These are phyloP conservation scores for Baorangia bicolor DNA, from an alignment of 768 basidiomycete species.

Conservation along the genomic window DNA sequence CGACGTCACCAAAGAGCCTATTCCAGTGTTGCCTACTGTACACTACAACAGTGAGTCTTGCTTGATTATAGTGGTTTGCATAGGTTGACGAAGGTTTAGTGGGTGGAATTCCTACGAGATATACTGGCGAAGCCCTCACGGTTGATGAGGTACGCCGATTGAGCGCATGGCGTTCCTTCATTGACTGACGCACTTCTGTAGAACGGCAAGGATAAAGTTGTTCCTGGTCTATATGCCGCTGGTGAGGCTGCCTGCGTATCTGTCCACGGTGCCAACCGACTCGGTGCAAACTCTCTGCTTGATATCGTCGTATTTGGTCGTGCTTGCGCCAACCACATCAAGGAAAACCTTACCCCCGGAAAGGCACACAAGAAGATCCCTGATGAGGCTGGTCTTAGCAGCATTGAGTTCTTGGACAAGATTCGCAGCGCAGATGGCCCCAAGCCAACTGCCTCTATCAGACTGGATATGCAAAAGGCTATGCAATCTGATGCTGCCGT, in stretches of 20 bases:
- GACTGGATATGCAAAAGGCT: conserved; percentile 97
- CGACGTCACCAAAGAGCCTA: conserved; percentile 99
- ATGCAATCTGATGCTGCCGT: conserved; percentile 99
- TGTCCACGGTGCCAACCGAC: conserved; percentile 98
- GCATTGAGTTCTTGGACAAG: conserved; percentile 86
- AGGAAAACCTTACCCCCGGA: conserved; percentile 84
- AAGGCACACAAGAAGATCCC: conserved; percentile 88
- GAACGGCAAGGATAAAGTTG: conserved; percentile 89
- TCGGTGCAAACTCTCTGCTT: conserved; percentile 97
- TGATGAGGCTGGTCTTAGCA: conserved; percentile 80
- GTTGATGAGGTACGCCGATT: conserved; percentile 53
- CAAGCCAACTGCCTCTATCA: conserved; percentile 84
- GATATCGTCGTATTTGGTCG: conserved; percentile 99
- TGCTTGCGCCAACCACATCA: conserved; percentile 98
- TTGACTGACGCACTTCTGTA: conserved; percentile 18
- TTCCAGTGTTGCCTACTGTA: conserved; percentile 96
- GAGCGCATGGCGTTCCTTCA: background rate
- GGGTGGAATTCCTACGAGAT: conserved; percentile 99
- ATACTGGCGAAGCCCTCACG: conserved; percentile 96
- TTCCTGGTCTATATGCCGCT: conserved; percentile 96
- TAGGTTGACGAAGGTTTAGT: conserved; percentile 45
- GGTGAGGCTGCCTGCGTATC: conserved; percentile 99
- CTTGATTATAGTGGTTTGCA: background rate
- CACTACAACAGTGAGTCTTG: conserved; percentile 90
- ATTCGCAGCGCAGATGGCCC: conserved; percentile 81